Conservation (phyloP, 2,329 filamentous ascomycete genomes). For the Pestalotiopsis sp. region DNA sequence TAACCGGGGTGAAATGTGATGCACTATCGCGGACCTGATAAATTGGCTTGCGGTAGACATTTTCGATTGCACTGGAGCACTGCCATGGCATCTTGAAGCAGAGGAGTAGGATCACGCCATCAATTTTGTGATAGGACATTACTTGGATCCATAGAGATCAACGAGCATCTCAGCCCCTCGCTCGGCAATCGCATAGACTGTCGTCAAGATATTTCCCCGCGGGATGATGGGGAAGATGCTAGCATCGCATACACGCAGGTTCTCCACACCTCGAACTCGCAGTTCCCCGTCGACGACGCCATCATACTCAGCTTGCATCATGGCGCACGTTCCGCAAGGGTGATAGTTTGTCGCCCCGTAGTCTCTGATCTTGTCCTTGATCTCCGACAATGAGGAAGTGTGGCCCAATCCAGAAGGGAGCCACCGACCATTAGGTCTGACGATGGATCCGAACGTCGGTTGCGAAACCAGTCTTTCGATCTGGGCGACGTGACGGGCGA, state of each 20-base stretch:
- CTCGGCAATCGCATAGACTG: conserved; percentile 5
- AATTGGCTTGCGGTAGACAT: too few relatives aligned
- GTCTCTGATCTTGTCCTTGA: not conserved
- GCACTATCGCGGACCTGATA: too few relatives aligned
- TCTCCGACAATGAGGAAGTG: not conserved
- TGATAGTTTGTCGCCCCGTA: not conserved
- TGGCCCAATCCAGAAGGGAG: not conserved
- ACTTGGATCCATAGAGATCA: not conserved
- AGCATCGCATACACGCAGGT: not conserved
- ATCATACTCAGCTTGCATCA: not conserved
- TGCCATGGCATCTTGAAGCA: too few relatives aligned
- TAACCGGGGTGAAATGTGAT: too few relatives aligned
- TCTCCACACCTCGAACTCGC: not conserved
- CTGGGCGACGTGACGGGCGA: conserved; percentile 13
- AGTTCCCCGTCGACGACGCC: conserved; percentile 2
- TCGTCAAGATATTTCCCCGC: not conserved
- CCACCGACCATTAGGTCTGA: not conserved
- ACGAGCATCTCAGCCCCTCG: not conserved
- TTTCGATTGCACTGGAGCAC: too few relatives aligned
- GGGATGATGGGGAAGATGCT: conserved; percentile 3
- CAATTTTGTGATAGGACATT: too few relatives aligned
- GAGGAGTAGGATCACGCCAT: too few relatives aligned
- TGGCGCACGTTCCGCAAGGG: not conserved
- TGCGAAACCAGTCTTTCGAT: not conserved
- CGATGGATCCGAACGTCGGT: not conserved